A percentile compares a stretch with the other conserved stretches of the same genome.
These are phyloP conservation scores for Bipolaris bicolor DNA, from an alignment of 2,329 filamentous ascomycete species.

Conservation along the genomic window DNA sequence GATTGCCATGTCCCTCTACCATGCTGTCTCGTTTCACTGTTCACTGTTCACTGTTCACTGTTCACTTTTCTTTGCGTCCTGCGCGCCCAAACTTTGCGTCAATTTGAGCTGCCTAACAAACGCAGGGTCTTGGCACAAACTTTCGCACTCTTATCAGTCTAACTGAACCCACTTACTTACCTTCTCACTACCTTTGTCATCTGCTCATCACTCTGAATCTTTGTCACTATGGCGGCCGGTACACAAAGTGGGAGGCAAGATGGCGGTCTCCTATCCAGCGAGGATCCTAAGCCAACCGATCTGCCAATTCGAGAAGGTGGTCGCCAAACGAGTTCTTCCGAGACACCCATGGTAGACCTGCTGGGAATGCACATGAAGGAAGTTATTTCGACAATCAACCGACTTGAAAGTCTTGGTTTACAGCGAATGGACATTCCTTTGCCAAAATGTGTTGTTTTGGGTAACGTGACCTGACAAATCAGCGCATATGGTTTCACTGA, in stretches of 20 bases:
- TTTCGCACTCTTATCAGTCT: background rate
- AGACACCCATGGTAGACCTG: slow-evolving; percentile 19
- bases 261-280: slow-evolving; percentile 15
- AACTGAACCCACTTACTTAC: background rate
- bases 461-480: slow-evolving; percentile 42
- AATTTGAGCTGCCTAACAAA: background rate
- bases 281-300: slow-evolving; percentile 12
- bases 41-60: slow-evolving; percentile 5
- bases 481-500: background rate
- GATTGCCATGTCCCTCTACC: background rate
- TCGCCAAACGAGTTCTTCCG: background rate
- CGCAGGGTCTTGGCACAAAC: slow-evolving; percentile 2
- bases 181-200: background rate
- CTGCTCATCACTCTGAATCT: background rate
- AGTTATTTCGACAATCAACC: slow-evolving; percentile 68
- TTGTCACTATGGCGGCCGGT: slow-evolving; percentile 11
- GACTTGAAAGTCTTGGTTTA: slow-evolving; percentile 73
- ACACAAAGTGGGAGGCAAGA: slow-evolving; percentile 6
- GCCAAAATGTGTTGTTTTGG: slow-evolving; percentile 81
- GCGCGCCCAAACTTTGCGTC: background rate
- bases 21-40: background rate
- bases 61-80: background rate
- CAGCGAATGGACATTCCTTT: slow-evolving; percentile 70
- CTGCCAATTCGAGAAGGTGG: background rate
- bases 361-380: slow-evolving; percentile 69